phyloP scores from a whole-genome alignment of 1,139 yeast genomes.

The Nakaseomyces kungkrabaensis region DNA sequence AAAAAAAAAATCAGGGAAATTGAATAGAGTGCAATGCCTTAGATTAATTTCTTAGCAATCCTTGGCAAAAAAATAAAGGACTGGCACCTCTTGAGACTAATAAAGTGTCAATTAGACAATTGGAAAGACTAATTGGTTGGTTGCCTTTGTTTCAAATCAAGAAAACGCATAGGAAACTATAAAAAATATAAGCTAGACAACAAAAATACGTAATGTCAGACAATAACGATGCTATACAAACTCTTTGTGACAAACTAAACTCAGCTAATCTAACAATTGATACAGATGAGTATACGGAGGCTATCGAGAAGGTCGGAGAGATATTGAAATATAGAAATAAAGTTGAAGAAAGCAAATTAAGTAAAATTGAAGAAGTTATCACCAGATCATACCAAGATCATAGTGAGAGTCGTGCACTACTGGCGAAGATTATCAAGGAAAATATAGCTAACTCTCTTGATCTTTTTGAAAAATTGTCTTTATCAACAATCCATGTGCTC shows the following conservation, averaged over 20 bases:
- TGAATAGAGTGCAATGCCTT: too few species aligned
- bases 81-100: too few species aligned
- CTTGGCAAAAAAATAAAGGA: too few species aligned
- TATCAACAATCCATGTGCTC: conserved; percentile 15
- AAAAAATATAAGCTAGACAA: background rate
- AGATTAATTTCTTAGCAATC: too few species aligned
- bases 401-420: conserved; percentile 14
- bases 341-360: background rate
- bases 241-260: conserved; percentile 1
- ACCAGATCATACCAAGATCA: conserved; percentile 24
- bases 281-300: conserved; percentile 4
- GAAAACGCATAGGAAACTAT: background rate
- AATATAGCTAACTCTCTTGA: conserved; percentile 14
- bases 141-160: too few species aligned
- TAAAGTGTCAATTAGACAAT: too few species aligned
- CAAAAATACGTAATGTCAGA: background rate
- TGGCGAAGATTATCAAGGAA: conserved; percentile 10
- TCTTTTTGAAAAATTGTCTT: conserved; percentile 15
- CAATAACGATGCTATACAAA: background rate
- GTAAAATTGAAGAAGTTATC: conserved; percentile 16
- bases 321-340: background rate
- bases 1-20: too few species aligned
- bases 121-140: too few species aligned
- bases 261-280: conserved; percentile 3
- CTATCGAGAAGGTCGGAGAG: conserved; percentile 5